Conservation (phyloP, 345 rosid species). For the Gossypium bickii region DNA sequence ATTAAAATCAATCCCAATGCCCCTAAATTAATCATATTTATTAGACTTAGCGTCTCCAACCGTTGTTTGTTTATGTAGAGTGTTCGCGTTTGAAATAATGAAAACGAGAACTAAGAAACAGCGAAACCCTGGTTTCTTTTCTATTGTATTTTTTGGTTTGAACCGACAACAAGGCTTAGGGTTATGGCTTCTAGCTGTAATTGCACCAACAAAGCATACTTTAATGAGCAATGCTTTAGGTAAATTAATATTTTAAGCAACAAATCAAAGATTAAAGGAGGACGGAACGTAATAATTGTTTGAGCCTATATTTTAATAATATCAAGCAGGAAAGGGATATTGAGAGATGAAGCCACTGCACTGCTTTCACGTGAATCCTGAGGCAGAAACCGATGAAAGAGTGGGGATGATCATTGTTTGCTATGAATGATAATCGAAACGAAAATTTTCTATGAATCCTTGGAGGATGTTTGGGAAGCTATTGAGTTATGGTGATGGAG, state of each 20-base stretch:
- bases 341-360: not conserved
- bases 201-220: not conserved
- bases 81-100: no score
- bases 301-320: not conserved
- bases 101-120: not conserved
- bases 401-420: not conserved
- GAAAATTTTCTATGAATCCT: not conserved
- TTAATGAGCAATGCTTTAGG: not conserved
- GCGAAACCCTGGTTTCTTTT: not conserved
- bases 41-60: no score
- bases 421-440: not conserved
- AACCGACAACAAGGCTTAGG: not conserved
- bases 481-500: no score
- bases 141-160: not conserved
- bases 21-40: no score
- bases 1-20: no score
- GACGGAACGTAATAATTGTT: not conserved
- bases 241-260: slow-evolving; percentile 1
- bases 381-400: not conserved
- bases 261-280: not conserved
- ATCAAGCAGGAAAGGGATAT: not conserved
- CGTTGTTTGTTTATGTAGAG: no score
- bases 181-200: slow-evolving; percentile 9
- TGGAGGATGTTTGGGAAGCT: not conserved
- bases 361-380: not conserved